Evolutionary conservation across 139 green algal genomes (phyloP).

Genomic region (Closterium sp.): DNA sequence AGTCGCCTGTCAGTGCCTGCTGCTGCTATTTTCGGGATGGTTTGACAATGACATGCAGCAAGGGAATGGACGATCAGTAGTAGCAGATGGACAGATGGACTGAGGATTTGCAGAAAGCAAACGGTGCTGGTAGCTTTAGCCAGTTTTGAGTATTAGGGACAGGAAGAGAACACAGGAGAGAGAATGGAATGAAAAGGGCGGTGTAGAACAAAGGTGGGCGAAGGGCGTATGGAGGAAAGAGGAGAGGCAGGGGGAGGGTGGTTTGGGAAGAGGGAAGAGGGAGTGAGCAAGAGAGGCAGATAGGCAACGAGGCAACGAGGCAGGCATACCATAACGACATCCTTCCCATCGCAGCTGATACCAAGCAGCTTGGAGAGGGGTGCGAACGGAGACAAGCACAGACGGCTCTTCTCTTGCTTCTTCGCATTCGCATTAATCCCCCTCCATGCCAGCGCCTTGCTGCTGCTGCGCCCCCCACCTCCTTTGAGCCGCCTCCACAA

Average conservation of each 20-base stretch:
- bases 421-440: background rate
- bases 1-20: background rate
- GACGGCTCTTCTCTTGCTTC: background rate
- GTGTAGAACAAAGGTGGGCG: too few relatives aligned
- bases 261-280: background rate
- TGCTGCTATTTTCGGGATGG: background rate
- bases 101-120: too few relatives aligned
- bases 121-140: too few relatives aligned
- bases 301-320: background rate
- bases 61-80: background rate
- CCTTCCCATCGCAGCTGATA: background rate
- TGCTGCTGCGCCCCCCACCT: background rate
- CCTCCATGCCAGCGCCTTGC: background rate
- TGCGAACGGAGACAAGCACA: background rate
- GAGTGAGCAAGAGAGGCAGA: too few relatives aligned
- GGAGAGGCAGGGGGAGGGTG: too few relatives aligned
- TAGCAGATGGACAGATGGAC: background rate
- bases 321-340: background rate
- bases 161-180: too few relatives aligned
- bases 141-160: too few relatives aligned
- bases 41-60: too few relatives aligned
- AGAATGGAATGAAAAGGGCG: too few relatives aligned
- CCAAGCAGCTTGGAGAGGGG: background rate
- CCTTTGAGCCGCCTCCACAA: background rate
- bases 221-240: too few relatives aligned